Evolutionary conservation across 2,329 filamentous ascomycete species (phyloP).

Genomic region (Neofusicoccum ribis): DNA sequence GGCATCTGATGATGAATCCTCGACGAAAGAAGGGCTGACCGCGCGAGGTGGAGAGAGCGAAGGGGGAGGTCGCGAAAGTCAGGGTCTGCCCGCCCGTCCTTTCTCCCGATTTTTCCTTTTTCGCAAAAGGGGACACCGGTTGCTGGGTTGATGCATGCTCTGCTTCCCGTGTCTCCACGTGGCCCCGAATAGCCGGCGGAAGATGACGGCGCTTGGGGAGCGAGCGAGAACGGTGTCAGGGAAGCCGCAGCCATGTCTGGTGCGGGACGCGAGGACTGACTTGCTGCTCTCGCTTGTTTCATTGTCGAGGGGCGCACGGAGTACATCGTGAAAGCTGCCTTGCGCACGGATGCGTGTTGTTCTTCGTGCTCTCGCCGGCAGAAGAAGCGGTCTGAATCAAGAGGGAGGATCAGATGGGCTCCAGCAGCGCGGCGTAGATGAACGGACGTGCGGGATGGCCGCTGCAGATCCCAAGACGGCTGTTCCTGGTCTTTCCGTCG

Average conservation of each 20-base stretch:
- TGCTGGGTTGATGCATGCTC: slow-evolving; percentile 2
- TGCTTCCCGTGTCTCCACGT: not conserved
- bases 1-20: not conserved
- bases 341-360: not conserved
- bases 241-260: not conserved
- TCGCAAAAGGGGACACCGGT: not conserved
- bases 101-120: not conserved
- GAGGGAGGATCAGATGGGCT: not conserved
- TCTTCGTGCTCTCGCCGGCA: not conserved
- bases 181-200: not conserved
- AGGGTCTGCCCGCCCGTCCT: not conserved
- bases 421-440: not conserved
- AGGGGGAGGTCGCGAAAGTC: not conserved
- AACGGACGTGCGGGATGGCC: not conserved
- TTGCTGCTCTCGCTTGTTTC: not conserved
- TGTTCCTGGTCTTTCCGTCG: not conserved
- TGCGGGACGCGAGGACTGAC: not conserved
- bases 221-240: not conserved
- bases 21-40: not conserved
- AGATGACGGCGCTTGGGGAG: not conserved
- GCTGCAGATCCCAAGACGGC: not conserved
- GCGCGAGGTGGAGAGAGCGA: not conserved
- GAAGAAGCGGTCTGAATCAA: not conserved
- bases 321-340: not conserved
- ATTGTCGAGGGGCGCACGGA: no score